Conservation (phyloP, 2,329 filamentous ascomycete species). For the Venturia effusa region DNA sequence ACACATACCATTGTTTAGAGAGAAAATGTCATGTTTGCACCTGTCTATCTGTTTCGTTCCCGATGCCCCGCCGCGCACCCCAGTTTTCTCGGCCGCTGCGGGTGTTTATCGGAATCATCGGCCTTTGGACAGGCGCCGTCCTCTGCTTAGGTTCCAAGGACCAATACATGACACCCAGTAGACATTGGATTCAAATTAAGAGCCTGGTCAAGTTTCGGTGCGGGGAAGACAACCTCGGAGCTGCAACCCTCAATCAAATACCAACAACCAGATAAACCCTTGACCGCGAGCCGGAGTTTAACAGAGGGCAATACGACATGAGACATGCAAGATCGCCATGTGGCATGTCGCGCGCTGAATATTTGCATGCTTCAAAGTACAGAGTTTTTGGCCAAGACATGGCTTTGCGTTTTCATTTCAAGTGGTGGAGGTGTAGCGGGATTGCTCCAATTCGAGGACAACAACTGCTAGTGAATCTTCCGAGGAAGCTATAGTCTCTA, state of each 20-base stretch:
- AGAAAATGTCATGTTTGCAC: background rate
- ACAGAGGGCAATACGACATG: background rate
- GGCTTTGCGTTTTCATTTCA: background rate
- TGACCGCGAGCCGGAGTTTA: background rate
- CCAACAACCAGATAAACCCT: background rate
- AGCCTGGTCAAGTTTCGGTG: background rate
- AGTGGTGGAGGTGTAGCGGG: slow-evolving; percentile 1
- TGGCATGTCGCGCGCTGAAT: background rate
- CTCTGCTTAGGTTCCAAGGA: no score
- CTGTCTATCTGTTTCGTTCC: background rate
- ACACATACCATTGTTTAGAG: background rate
- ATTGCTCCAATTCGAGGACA: background rate
- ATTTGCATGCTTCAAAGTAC: background rate
- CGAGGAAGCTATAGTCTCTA: background rate
- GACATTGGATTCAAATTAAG: no score
- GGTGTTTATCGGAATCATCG: no score
- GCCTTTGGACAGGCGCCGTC: no score
- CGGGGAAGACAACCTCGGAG: background rate
- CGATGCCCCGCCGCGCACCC: background rate
- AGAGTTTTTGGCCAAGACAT: background rate
- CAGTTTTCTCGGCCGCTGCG: background rate
- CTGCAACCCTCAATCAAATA: background rate
- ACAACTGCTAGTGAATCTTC: background rate
- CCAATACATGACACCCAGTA: no score
- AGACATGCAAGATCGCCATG: background rate